Evolutionary conservation across 2,329 filamentous ascomycete genomes (phyloP).

Genomic region (Geosmithia morbida): DNA sequence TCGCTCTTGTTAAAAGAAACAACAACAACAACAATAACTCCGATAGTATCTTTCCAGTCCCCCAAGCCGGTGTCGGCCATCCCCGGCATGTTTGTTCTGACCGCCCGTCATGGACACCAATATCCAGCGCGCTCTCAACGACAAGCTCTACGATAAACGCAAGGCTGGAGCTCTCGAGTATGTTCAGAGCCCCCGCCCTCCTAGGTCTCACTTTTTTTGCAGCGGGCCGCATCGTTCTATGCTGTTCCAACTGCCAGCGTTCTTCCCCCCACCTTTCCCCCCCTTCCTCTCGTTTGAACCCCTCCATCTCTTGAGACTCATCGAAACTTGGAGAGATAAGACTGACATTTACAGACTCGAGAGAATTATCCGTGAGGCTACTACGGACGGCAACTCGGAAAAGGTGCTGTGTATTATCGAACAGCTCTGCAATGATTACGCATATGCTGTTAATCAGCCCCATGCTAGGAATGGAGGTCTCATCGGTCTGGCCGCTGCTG

Average conservation of each 20-base stretch:
- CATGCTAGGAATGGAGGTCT: constrained; percentile 93
- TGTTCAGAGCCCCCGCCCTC: constrained; percentile 15
- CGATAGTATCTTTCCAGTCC: neutral
- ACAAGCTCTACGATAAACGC: constrained; percentile 97
- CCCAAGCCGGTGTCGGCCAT: neutral
- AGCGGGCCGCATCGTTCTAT: no score
- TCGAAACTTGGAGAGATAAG: neutral
- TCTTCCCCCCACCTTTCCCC: neutral
- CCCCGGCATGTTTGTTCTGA: constrained; percentile 4
- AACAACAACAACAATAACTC: neutral
- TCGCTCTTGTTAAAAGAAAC: no score
- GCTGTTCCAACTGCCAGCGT: neutral
- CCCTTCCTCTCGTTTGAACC: neutral
- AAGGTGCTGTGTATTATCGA: constrained; percentile 79
- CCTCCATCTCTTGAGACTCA: neutral
- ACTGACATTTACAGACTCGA: constrained; percentile 51
- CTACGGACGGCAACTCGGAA: constrained; percentile 61
- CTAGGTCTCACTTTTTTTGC: no score
- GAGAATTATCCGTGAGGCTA: constrained; percentile 73
- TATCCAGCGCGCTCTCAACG: constrained; percentile 83
- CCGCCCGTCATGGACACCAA: constrained; percentile 59
- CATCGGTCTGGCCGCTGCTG: constrained; percentile 88
- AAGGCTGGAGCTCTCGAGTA: constrained; percentile 96
- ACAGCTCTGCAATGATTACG: constrained; percentile 94
- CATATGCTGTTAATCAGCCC: constrained; percentile 91